Evolutionary conservation across 2,329 filamentous ascomycete species (phyloP), one percentile per base, ranked within the genome.

Genomic region (Xylaria sp.): DNA sequence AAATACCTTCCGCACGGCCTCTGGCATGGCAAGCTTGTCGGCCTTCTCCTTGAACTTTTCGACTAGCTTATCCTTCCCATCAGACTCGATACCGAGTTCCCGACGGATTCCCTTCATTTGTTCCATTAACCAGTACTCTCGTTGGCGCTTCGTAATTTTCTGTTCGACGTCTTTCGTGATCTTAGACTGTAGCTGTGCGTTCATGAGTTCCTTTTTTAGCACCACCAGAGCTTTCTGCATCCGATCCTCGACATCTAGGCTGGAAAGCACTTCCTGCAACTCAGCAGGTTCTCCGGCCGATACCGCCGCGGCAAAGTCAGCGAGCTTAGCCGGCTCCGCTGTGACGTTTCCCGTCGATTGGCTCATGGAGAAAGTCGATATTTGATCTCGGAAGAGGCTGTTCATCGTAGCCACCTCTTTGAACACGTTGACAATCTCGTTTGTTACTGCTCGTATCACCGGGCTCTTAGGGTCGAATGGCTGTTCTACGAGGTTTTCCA

Each of bases 51-150:
- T 96, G 85, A 99, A 99, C 79, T 93, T 97, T 80, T 98, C 96
- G 1, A 99, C 93, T 12, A 99, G 86, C 82, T 98, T 98, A 77
- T 99, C 96, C 82, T 98, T 99, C 72, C 97, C 96, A 77, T 99
- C 96, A 5, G 93, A 97, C 79, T 99, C 97, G 61, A 99, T 93
- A 24, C 97, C 96, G 57, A 99, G 88, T 81, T 99, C 96, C 67
- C 96, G 89, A 67, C 93, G 92, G 77, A 99, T 99, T 30, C 94
- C 96, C 84, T 98, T 98, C 94, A 99, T 97, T 80, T 99, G 97
- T 81, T 99, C 96, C 93, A 97, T 97, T 55, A 99, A 84, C 93
- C 94, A 98, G 82, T 98, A 99, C 78, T 99, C 96, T 61, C 96
- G 90, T 79, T 99, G 96, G 34, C 95, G 91, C 82, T 99, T 98